phyloP scores from a whole-genome alignment of 1,284 basidiomycete genomes.

The Amylostereum chailletii region DNA sequence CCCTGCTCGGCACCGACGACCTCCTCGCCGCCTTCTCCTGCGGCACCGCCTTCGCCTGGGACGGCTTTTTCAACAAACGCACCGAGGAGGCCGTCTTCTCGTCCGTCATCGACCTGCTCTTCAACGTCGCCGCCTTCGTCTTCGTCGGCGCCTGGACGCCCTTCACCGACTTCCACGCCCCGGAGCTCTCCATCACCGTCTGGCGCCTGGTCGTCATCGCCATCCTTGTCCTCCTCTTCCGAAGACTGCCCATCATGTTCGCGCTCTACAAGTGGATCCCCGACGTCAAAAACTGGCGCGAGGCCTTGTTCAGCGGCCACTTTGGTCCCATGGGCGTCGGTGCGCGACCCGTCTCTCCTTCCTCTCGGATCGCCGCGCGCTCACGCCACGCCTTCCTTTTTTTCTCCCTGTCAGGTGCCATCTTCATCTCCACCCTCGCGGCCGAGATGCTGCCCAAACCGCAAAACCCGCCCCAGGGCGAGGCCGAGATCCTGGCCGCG shows the following conservation, averaged over 20 bases:
- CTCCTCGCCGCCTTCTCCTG: constrained; percentile 91
- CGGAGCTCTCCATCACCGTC: constrained; percentile 59
- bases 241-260: constrained; percentile 79
- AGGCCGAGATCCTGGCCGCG: constrained; percentile 60
- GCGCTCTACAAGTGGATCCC: constrained; percentile 86
- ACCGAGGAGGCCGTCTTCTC: constrained; percentile 95
- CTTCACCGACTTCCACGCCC: constrained; percentile 67
- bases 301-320: constrained; percentile 85
- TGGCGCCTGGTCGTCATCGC: constrained; percentile 82
- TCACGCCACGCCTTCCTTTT: no score
- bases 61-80: constrained; percentile 95
- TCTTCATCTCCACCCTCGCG: constrained; percentile 90
- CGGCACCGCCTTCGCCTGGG: constrained; percentile 97
- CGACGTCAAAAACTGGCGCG: constrained; percentile 84
- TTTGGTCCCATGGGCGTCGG: constrained; percentile 92
- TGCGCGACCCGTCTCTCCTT: constrained; percentile 20
- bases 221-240: constrained; percentile 69
- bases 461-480: constrained; percentile 41
- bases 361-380: constrained; percentile 13
- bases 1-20: constrained; percentile 89
- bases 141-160: constrained; percentile 95
- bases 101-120: constrained; percentile 89
- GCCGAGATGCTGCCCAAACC: constrained; percentile 58
- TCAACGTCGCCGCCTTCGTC: constrained; percentile 87
- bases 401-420: constrained; percentile 50